Percentiles rank a stretch among this genome's conserved stretches.
These are phyloP conservation scores for Chenopodium quinoa DNA, from an alignment of 148 eudicot species.

Conservation along the genomic window DNA sequence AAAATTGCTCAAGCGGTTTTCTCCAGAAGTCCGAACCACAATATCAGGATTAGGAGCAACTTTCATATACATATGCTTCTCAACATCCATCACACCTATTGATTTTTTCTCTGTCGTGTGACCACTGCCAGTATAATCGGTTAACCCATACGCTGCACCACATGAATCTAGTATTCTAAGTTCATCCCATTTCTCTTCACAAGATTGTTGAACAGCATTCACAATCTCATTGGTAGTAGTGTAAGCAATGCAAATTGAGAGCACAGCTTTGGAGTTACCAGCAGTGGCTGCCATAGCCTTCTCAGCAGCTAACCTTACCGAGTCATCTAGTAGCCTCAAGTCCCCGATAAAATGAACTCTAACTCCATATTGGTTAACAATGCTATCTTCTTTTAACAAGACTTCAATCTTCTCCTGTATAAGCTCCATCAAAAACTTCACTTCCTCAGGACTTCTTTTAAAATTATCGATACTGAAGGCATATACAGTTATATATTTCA, in stretches of 20 bases:
- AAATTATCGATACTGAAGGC: slow-evolving; percentile 78
- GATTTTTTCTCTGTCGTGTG: slow-evolving; percentile 7
- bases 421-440: slow-evolving; percentile 56
- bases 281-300: slow-evolving; percentile 62
- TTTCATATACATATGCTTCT: slow-evolving; percentile 53
- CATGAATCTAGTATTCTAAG: slow-evolving; percentile 26
- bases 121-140: slow-evolving; percentile 9
- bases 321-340: slow-evolving; percentile 42
- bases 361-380: slow-evolving; percentile 60
- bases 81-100: slow-evolving; percentile 41
- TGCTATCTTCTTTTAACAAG: slow-evolving; percentile 51
- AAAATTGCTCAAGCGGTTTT: slow-evolving; percentile 71
- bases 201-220: slow-evolving; percentile 55
- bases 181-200: slow-evolving; percentile 53
- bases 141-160: slow-evolving; percentile 31
- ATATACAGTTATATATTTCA: slow-evolving; percentile 56
- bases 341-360: slow-evolving; percentile 63
- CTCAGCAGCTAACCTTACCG: slow-evolving; percentile 60
- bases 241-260: slow-evolving; percentile 64
- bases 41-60: slow-evolving; percentile 63
- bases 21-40: slow-evolving; percentile 68
- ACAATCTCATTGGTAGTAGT: slow-evolving; percentile 68
- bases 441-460: slow-evolving; percentile 63
- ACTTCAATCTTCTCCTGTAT: slow-evolving; percentile 61
- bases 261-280: slow-evolving; percentile 44